Evolutionary conservation across 2,329 filamentous ascomycete species (phyloP).

Genomic region (Penicillium sp.): DNA sequence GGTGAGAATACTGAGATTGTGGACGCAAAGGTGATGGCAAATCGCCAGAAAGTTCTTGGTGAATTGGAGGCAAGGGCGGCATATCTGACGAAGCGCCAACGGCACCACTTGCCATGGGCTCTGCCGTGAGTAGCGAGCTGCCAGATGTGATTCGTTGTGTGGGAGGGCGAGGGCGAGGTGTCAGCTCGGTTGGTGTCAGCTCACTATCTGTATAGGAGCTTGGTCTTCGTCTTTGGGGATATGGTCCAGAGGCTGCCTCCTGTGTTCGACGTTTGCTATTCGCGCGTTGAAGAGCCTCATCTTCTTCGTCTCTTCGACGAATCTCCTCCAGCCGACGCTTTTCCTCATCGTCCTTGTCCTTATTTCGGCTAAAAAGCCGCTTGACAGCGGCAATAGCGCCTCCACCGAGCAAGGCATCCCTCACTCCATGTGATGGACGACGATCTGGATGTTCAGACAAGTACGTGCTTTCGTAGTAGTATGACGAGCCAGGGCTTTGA

Average conservation of each 20-base stretch:
- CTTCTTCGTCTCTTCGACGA: conserved; percentile 46
- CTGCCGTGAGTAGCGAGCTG: conserved; percentile 30
- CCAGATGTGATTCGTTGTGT: conserved; percentile 25
- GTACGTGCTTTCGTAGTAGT: conserved; percentile 38
- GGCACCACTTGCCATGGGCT: conserved; percentile 26
- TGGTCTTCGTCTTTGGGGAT: conserved; percentile 27
- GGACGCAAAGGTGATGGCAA: conserved; percentile 17
- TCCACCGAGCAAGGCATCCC: conserved; percentile 58
- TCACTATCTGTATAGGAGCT: conserved; percentile 34
- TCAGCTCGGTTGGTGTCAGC: conserved; percentile 32
- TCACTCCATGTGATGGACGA: conserved; percentile 44
- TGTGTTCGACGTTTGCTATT: conserved; percentile 55
- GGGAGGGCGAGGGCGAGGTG: conserved; percentile 19
- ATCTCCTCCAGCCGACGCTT: conserved; percentile 54
- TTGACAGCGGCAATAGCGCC: conserved; percentile 57
- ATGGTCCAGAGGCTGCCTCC: conserved; percentile 57
- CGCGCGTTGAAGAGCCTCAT: conserved; percentile 48
- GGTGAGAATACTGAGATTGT: conserved; percentile 14
- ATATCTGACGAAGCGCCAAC: conserved; percentile 28
- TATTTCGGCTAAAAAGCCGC: conserved; percentile 57
- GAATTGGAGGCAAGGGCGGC: conserved; percentile 37
- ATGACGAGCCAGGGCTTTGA: conserved; percentile 32
- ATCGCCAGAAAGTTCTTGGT: conserved; percentile 34
- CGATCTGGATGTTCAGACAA: conserved; percentile 41
- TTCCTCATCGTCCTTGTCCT: conserved; percentile 50